phyloP scores from a whole-genome alignment of 192 early-diverging fungal species.

The Gryganskiella cystojenkinii region DNA sequence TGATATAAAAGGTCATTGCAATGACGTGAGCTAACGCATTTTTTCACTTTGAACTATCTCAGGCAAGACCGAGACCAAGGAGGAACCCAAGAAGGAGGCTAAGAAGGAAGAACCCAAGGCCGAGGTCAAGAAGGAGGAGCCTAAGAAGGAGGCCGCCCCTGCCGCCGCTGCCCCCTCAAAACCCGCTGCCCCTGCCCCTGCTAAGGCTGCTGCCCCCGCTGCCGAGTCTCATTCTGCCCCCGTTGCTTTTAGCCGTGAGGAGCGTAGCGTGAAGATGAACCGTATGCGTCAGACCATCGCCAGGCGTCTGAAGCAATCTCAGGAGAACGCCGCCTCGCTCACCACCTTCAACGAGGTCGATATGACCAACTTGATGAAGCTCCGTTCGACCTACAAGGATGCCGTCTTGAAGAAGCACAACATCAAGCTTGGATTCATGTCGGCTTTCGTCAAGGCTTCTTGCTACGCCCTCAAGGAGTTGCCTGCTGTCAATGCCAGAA shows the following conservation, averaged over 20 bases:
- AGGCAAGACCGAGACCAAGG: constrained; percentile 53
- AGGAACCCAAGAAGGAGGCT: constrained; percentile 53
- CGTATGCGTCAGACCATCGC: constrained; percentile 97
- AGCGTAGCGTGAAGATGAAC: constrained; percentile 90
- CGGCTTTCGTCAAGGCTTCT: constrained; percentile 95
- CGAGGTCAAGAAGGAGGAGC: constrained; percentile 47
- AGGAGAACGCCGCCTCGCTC: constrained; percentile 95
- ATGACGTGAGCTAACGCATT: not conserved
- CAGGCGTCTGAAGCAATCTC: constrained; percentile 95
- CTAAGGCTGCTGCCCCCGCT: constrained; percentile 47
- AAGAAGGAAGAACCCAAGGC: constrained; percentile 45
- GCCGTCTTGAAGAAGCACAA: constrained; percentile 92
- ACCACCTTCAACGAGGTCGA: constrained; percentile 99
- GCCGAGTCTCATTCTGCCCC: constrained; percentile 56
- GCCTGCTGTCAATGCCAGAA: constrained; percentile 94
- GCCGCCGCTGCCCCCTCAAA: constrained; percentile 48
- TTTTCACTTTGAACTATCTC: not conserved
- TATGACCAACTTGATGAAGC: constrained; percentile 94
- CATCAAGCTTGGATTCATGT: constrained; percentile 99
- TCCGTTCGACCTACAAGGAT: constrained; percentile 96
- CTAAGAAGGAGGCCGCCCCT: constrained; percentile 53
- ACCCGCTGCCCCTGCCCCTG: constrained; percentile 13
- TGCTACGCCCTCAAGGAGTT: constrained; percentile 87
- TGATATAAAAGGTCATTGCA: not conserved
- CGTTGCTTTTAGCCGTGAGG: constrained; percentile 53